Percentiles rank a stretch among this genome's conserved stretches.
phyloP scores from a whole-genome alignment of 1,284 basidiomycete genomes.

The Moniliophthora roreri region DNA sequence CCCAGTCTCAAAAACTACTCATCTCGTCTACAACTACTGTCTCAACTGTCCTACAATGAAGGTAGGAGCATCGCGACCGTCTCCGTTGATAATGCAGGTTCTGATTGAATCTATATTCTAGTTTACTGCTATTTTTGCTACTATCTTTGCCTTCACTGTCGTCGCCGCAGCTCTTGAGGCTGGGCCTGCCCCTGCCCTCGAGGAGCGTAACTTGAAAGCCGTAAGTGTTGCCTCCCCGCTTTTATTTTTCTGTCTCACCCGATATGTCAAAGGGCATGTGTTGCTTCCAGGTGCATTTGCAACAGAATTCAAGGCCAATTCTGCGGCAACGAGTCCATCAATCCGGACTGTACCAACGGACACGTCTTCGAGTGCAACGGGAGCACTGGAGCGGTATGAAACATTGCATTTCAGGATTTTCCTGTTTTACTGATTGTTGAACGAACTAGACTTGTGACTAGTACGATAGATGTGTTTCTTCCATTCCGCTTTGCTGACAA shows the following conservation, averaged over 20 bases:
- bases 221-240: neutral
- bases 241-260: neutral
- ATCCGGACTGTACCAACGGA: constrained; percentile 15
- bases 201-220: neutral
- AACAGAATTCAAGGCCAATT: constrained; percentile 18
- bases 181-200: neutral
- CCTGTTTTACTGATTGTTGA: too few species aligned
- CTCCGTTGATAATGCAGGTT: neutral
- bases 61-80: neutral
- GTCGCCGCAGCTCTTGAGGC: neutral
- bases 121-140: neutral
- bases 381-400: too few species aligned
- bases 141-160: neutral
- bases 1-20: too few species aligned
- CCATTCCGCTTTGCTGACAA: too few species aligned
- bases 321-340: constrained; percentile 15
- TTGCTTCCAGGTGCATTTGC: constrained; percentile 18
- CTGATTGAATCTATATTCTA: neutral
- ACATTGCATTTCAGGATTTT: too few species aligned
- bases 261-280: constrained; percentile 12
- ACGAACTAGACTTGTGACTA: too few species aligned
- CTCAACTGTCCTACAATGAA: too few species aligned
- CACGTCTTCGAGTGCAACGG: constrained; percentile 21
- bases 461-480: too few species aligned
- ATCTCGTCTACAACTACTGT: too few species aligned